Evolutionary conservation across 73 alveolate species (phyloP).

Genomic region (Uronychia binucleata): DNA sequence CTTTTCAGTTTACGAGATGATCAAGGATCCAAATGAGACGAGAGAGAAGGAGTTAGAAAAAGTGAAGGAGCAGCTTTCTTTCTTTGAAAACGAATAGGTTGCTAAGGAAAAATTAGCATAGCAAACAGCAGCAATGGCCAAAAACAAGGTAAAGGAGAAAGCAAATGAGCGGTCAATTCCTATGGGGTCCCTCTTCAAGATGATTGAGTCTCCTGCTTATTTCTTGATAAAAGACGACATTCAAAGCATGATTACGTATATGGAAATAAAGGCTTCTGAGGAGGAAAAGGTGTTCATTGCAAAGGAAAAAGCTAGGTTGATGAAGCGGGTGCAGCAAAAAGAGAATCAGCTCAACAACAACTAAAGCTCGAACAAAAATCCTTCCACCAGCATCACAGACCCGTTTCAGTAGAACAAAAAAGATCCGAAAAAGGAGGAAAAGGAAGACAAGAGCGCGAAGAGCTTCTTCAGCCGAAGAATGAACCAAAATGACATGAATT

Average conservation of each 20-base stretch:
- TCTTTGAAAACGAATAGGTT: background rate
- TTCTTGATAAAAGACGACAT: background rate
- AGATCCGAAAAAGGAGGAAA: too few species aligned
- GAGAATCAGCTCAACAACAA: background rate
- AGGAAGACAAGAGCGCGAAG: background rate
- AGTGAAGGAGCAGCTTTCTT: background rate
- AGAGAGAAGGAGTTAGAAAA: background rate
- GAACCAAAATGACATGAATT: background rate
- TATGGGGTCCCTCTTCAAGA: background rate
- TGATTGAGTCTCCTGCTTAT: background rate
- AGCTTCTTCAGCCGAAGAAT: background rate
- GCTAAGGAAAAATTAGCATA: background rate
- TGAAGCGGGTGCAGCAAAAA: background rate
- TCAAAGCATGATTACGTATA: background rate
- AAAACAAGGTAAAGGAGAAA: background rate
- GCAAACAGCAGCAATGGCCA: background rate
- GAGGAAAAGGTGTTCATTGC: background rate
- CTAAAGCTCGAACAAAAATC: too few species aligned
- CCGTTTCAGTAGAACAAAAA: too few species aligned
- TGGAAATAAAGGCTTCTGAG: background rate
- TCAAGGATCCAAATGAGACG: background rate
- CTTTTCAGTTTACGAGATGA: background rate
- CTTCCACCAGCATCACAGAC: too few species aligned
- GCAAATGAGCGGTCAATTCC: background rate
- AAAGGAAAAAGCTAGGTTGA: background rate